Conservation (phyloP, 164 flowering plant species). For the Vitis labrusca region DNA sequence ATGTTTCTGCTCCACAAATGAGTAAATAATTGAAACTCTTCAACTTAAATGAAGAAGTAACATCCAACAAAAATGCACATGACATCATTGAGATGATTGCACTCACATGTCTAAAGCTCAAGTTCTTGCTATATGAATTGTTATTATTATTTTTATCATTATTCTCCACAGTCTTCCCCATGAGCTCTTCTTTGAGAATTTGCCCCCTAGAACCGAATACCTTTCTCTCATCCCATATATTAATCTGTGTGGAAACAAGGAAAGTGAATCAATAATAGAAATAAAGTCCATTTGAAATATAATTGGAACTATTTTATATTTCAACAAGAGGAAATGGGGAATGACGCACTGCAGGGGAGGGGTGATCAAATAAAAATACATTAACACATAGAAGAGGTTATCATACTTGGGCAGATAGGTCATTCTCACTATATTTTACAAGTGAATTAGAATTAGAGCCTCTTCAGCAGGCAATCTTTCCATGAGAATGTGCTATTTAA, state of each 20-base stretch:
- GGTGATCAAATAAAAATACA: too few relatives aligned
- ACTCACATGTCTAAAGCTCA: conserved; percentile 44
- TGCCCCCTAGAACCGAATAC: conserved; percentile 91
- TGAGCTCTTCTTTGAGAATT: conserved; percentile 79
- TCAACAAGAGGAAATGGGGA: too few relatives aligned
- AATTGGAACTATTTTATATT: neutral
- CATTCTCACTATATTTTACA: too few relatives aligned
- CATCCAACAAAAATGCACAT: neutral
- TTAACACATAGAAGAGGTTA: too few relatives aligned
- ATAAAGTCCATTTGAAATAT: too few relatives aligned
- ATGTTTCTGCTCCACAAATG: conserved; percentile 41
- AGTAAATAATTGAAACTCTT: neutral
- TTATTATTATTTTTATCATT: conserved; percentile 19
- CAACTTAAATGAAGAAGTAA: neutral
- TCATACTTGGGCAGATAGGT: too few relatives aligned
- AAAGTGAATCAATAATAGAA: neutral
- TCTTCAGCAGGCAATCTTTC: too few relatives aligned
- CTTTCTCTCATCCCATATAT: conserved; percentile 93
- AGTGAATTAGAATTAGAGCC: too few relatives aligned
- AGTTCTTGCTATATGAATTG: conserved; percentile 29
- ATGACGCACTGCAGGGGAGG: too few relatives aligned
- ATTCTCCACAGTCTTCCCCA: conserved; percentile 54
- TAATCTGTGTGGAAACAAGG: conserved; percentile 39
- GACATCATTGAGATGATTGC: conserved; percentile 3
- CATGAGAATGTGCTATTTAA: too few relatives aligned